Evolutionary conservation across 2,329 filamentous ascomycete genomes (phyloP), one percentile per base, ranked within the genome.

Genomic region (Calonectria henricotiae): DNA sequence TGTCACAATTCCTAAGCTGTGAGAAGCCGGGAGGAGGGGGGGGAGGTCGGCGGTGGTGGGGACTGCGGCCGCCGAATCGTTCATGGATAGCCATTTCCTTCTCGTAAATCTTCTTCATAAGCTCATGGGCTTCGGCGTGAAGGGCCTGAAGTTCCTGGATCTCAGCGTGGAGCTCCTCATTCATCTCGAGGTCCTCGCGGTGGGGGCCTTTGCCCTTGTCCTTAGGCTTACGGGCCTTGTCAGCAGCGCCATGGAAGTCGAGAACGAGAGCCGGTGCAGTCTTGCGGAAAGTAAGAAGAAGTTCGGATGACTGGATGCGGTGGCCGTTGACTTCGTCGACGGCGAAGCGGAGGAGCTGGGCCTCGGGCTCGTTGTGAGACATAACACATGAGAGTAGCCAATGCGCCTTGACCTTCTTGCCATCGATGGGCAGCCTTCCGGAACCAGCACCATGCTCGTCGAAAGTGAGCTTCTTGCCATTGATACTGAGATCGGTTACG

Each of bases 351-450:
- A 89, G 76, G 15, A 84, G 74, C 74, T 88, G 86, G 60, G 83
- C 83, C 60, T 84, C 78, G 13, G 82, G 80, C 44, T 81, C 77
- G 27, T 81, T 80, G 65, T 82, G 82, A 62, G 82, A 79, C 15
- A 82, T 80, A 44, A 79, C 60, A 71, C 87, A 89, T 68, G 83
- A 81, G 67, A 87, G 84, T 17, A 80, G 77, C 87, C 87, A 89
- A 61, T 81, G 80, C 67, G 85, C 85, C 25, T 81, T 79, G 61
- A 80, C 74, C 65, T 78, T 79, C 66, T 82, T 83, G 32, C 82
- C 74, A 35, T 82, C 79, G 47, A 83, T 79, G 15, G 79, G 78
- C 65, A 89, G 78, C 23, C 80, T 75, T 23, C 85, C 86, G 35
- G 81, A 82, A 60, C 86, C 86, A 49, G 75, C 68, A n/a, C 83